Percentiles rank a stretch among this genome's conserved stretches.
Conservation (phyloP, 2,329 filamentous ascomycete genomes). For the Colletotrichum coccodes region DNA sequence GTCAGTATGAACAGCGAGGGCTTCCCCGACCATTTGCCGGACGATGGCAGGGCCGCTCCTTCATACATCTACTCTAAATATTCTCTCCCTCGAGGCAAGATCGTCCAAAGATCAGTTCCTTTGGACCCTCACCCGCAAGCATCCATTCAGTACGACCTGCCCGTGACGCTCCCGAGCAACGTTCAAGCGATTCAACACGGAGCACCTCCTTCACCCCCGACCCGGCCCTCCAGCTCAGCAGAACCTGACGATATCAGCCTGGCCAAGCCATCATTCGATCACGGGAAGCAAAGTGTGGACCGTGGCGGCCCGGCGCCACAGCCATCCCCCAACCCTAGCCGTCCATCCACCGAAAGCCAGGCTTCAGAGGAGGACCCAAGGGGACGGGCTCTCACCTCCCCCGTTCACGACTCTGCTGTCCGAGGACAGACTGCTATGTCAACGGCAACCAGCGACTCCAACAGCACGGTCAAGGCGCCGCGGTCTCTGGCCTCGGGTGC, state of each 20-base stretch:
- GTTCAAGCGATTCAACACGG: conserved; percentile 53
- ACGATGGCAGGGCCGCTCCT: conserved; percentile 63
- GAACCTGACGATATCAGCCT: conserved; percentile 52
- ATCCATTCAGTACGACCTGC: conserved; percentile 74
- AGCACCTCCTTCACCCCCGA: conserved; percentile 71
- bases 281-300: conserved; percentile 61
- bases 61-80: conserved; percentile 92
- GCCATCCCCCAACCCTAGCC: conserved; percentile 55
- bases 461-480: conserved; percentile 62
- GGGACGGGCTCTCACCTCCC: conserved; percentile 54
- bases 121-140: conserved; percentile 62
- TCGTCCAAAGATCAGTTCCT: conserved; percentile 74
- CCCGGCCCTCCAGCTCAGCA: conserved; percentile 67
- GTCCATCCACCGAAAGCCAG: conserved; percentile 56
- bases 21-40: conserved; percentile 64
- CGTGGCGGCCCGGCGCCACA: conserved; percentile 48
- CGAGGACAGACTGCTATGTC: conserved; percentile 59
- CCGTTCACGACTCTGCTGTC: conserved; percentile 47
- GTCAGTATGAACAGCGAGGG: conserved; percentile 78
- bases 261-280: conserved; percentile 59
- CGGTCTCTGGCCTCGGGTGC: conserved; percentile 57
- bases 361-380: conserved; percentile 60
- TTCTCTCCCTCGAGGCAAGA: conserved; percentile 82
- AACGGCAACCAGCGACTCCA: conserved; percentile 61
- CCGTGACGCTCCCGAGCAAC: conserved; percentile 51